Evolutionary conservation across 1,284 basidiomycete species (phyloP).

Genomic region (Sporisorium exsertum): DNA sequence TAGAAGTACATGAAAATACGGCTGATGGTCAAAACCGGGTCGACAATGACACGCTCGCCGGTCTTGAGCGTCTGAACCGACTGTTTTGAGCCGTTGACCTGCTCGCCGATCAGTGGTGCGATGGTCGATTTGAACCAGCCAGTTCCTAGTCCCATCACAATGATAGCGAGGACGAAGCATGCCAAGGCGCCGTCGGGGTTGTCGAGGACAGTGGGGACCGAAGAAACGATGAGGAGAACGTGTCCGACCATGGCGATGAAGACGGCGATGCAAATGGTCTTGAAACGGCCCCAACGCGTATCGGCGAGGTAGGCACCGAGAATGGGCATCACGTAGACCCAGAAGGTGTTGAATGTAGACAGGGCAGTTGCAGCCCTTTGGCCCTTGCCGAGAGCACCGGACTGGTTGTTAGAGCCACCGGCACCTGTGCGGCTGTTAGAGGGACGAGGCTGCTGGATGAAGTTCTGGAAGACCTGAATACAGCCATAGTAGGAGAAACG

Average conservation of each 20-base stretch:
- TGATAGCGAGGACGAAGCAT: slow-evolving; percentile 73
- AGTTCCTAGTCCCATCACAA: slow-evolving; percentile 73
- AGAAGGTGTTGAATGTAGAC: slow-evolving; percentile 67
- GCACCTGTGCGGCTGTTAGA: slow-evolving; percentile 55
- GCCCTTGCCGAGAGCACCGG: slow-evolving; percentile 65
- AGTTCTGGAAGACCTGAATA: slow-evolving; percentile 65
- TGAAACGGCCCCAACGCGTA: slow-evolving; percentile 71
- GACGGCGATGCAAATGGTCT: slow-evolving; percentile 71
- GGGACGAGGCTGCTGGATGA: slow-evolving; percentile 61
- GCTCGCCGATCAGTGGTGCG: slow-evolving; percentile 72
- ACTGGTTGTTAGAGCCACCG: slow-evolving; percentile 49
- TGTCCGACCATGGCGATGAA: slow-evolving; percentile 73
- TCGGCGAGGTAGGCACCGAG: slow-evolving; percentile 70
- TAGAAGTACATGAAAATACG: slow-evolving; percentile 68
- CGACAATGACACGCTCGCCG: slow-evolving; percentile 84
- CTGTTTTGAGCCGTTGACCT: slow-evolving; percentile 60
- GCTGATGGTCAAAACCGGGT: slow-evolving; percentile 77
- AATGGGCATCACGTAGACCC: slow-evolving; percentile 64
- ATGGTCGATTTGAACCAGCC: slow-evolving; percentile 79
- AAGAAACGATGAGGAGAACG: slow-evolving; percentile 79
- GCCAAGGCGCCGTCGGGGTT: slow-evolving; percentile 74
- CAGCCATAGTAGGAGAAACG: slow-evolving; percentile 68
- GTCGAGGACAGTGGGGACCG: slow-evolving; percentile 79
- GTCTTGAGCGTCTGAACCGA: slow-evolving; percentile 70
- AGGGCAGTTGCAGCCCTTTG: slow-evolving; percentile 65